Conservation (phyloP, 768 basidiomycete species). For the Phaeolepiota aurea region DNA sequence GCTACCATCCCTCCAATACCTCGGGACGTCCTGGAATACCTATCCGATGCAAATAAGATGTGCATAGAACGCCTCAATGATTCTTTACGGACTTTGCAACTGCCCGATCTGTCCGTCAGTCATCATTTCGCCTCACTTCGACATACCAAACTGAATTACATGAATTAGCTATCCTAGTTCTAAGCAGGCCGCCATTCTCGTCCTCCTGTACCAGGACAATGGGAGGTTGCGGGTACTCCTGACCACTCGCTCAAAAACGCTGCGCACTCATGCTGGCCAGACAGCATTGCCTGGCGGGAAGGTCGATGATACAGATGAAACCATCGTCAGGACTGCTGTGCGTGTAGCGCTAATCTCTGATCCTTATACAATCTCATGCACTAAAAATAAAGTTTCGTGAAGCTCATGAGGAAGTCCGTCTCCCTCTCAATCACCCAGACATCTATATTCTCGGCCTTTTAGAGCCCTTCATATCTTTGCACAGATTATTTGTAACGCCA, state of each 20-base stretch:
- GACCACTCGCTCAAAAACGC: conserved; percentile 75
- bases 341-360: conserved; percentile 16
- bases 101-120: conserved; percentile 47
- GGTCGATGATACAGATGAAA: conserved; percentile 54
- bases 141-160: conserved; percentile 9
- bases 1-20: no score
- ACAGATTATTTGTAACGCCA: conserved; percentile 67
- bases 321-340: conserved; percentile 69
- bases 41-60: background rate
- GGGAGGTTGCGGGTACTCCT: conserved; percentile 67
- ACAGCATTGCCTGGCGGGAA: conserved; percentile 81
- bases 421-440: conserved; percentile 48
- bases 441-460: conserved; percentile 55
- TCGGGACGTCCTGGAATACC: background rate
- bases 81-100: conserved; percentile 19
- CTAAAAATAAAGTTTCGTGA: conserved; percentile 55
- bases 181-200: conserved; percentile 69
- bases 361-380: background rate
- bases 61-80: conserved; percentile 33
- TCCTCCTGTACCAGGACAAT: conserved; percentile 68
- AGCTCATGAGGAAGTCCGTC: conserved; percentile 76
- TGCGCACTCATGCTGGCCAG: conserved; percentile 73
- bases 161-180: conserved; percentile 16
- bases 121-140: conserved; percentile 6
- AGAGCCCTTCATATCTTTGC: conserved; percentile 62